phyloP scores from a whole-genome alignment of 2,329 filamentous ascomycete species.

The Zasmidium cellare region DNA sequence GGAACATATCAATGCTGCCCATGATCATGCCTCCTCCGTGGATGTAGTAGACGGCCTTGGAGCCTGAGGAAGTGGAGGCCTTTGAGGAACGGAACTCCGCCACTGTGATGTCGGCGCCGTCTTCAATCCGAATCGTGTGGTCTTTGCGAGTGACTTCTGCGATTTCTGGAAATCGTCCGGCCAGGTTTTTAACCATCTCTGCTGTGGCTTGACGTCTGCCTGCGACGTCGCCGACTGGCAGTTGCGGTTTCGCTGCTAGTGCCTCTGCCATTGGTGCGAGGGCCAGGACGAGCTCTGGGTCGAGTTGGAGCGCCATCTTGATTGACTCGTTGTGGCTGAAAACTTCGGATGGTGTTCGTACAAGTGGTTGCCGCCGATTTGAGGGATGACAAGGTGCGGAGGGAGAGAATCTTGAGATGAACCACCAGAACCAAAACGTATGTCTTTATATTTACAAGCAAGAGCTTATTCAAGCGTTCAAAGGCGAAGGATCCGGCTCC shows the following conservation, averaged over 20 bases:
- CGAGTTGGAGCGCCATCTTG: conserved; percentile 16
- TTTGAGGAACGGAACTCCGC: conserved; percentile 13
- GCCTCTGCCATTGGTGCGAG: conserved; percentile 14
- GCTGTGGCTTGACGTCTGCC: conserved; percentile 11
- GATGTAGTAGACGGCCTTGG: conserved; percentile 13
- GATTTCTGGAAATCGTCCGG: conserved; percentile 3
- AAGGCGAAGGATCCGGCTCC: neutral
- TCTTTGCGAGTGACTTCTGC: conserved; percentile 12
- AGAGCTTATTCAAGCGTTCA: too few relatives aligned
- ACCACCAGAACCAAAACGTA: too few relatives aligned
- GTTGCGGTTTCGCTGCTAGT: conserved; percentile 11
- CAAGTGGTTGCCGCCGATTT: too few relatives aligned
- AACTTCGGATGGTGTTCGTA: too few relatives aligned
- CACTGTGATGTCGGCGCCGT: conserved; percentile 15
- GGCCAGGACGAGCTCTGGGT: conserved; percentile 17
- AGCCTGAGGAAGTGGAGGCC: neutral
- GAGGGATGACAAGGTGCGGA: too few relatives aligned
- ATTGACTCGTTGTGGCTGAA: too few relatives aligned
- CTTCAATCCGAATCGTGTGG: conserved; percentile 8
- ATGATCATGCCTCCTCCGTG: conserved; percentile 22
- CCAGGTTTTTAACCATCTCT: conserved; percentile 2
- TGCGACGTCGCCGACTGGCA: conserved; percentile 17
- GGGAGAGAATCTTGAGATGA: too few relatives aligned
- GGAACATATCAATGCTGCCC: conserved; percentile 17
- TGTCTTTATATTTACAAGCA: too few relatives aligned